Percentiles rank a stretch among this genome's conserved stretches.
These are phyloP conservation scores for Byssochlamys sp. DNA, from an alignment of 2,329 filamentous ascomycete species.

Conservation along the genomic window DNA sequence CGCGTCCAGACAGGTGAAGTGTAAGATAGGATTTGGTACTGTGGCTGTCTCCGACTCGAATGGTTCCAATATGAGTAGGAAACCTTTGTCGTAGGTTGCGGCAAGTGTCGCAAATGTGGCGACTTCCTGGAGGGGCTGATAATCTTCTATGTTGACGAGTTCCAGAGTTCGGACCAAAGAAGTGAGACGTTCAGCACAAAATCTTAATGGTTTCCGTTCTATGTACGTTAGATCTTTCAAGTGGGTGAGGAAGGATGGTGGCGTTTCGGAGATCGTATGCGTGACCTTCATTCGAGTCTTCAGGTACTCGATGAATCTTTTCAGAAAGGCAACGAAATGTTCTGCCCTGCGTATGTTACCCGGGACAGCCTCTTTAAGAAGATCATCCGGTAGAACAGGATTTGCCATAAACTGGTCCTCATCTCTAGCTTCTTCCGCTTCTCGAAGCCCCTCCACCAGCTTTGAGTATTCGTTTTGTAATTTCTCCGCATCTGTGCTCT, in stretches of 20 bases:
- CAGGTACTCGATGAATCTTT: slow-evolving; percentile 93
- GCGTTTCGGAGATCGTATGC: slow-evolving; percentile 93
- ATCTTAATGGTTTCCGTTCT: slow-evolving; percentile 82
- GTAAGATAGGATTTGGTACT: slow-evolving; percentile 90
- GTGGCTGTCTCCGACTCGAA: slow-evolving; percentile 92
- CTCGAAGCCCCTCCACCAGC: slow-evolving; percentile 79
- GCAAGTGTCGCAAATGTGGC: slow-evolving; percentile 94
- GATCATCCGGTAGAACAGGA: slow-evolving; percentile 81
- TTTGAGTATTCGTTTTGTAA: slow-evolving; percentile 92
- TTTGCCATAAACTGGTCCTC: slow-evolving; percentile 98
- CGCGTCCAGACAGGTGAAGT: slow-evolving; percentile 92
- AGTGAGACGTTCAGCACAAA: slow-evolving; percentile 88
- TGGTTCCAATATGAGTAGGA: slow-evolving; percentile 90
- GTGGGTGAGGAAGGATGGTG: slow-evolving; percentile 83
- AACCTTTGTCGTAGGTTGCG: slow-evolving; percentile 93
- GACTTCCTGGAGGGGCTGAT: slow-evolving; percentile 90
- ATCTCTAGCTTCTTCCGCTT: slow-evolving; percentile 77
- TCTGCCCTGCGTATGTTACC: slow-evolving; percentile 93
- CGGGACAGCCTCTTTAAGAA: slow-evolving; percentile 89
- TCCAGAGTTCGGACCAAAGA: slow-evolving; percentile 91
- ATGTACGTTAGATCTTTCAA: slow-evolving; percentile 95
- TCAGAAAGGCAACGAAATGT: slow-evolving; percentile 89
- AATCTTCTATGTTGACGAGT: slow-evolving; percentile 95
- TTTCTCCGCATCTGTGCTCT: slow-evolving; percentile 87
- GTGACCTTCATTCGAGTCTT: slow-evolving; percentile 98